These are phyloP conservation scores for Phylloporus arenicola DNA, from an alignment of 768 basidiomycete genomes.

Conservation along the genomic window DNA sequence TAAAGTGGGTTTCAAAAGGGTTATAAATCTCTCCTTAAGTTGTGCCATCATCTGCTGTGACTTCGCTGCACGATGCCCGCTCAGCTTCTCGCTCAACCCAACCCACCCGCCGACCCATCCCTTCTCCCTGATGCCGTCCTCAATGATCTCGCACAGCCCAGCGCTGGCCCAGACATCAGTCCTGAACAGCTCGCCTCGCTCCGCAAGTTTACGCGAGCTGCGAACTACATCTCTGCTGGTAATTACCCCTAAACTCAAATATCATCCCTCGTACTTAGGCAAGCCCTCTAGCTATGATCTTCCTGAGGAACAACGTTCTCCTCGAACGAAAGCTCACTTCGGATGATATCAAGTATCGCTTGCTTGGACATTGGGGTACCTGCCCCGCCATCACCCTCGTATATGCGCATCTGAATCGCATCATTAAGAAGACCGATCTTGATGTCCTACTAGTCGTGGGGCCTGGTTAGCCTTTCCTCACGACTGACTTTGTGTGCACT, in stretches of 20 bases:
- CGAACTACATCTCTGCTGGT: constrained; percentile 70
- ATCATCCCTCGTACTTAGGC: not conserved
- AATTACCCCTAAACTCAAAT: constrained; percentile 9
- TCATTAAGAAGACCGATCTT: constrained; percentile 54
- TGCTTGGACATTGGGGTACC: constrained; percentile 83
- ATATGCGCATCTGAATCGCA: constrained; percentile 65
- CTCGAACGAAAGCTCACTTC: constrained; percentile 53
- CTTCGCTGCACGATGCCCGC: constrained; percentile 45
- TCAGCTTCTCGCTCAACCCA: constrained; percentile 51
- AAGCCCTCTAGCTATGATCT: constrained; percentile 65
- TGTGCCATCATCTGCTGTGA: not conserved
- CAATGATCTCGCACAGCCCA: constrained; percentile 43
- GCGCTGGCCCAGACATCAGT: constrained; percentile 43
- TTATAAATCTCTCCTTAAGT: not conserved
- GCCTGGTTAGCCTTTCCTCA: constrained; percentile 43
- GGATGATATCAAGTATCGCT: constrained; percentile 74
- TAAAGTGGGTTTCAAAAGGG: not conserved
- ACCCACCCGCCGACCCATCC: constrained; percentile 68
- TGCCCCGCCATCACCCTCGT: constrained; percentile 72
- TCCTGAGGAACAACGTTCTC: constrained; percentile 67
- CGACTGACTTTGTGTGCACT: not conserved
- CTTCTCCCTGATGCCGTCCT: constrained; percentile 55
- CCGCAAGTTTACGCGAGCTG: constrained; percentile 52
- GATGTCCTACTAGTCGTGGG: constrained; percentile 77
- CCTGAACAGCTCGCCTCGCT: constrained; percentile 47